Base-by-base conservation (phyloP, 345 rosid species). In the Hibiscus mutabilis region DNA sequence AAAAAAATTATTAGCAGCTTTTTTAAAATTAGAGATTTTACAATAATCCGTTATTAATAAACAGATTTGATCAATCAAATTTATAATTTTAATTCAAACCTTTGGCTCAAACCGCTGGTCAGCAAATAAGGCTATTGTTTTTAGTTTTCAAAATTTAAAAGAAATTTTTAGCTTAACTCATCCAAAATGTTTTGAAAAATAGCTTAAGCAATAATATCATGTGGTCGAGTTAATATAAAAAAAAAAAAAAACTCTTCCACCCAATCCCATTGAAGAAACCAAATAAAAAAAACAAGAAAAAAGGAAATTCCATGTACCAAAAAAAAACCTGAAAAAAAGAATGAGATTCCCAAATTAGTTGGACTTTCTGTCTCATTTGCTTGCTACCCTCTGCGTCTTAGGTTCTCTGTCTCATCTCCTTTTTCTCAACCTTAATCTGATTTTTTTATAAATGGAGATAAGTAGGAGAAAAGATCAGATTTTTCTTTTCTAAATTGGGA, bases 381-480 rank as follows among this genome's bases (percentile, higher is more conserved):
- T 49, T 49, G 59, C 69, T 74, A 21, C 62, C 33, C 3, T 18
- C 67, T 52, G 19, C 70, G 6, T 65, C 73, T 27, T 31, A 59
- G 68, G 68, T 78, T 60, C 67, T 60, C 60, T 62, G 18, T 18
- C 44, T 55, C 59, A 19, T 63, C 15, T 21, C 58, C 63, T 61
- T 29, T 33, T 33, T 31, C 25, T 33, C 24, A 14, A 35, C 24
- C 52, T 31, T 60, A 65, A 60, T 70, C 51, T 66, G 19, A 15
- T 52, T 16, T 65, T 58, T 6, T n/a, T 51, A 6, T 51, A 64
- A n/a, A 13, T 72, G 76, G 67, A 62, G 82, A 72, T 10, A 64
- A 46, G 56, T 66, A 24, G 24, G 58, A 27, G 57, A 42, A 62
- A 18, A 24, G 72, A 33, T 46, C 35, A 18, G 22, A 22, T 24